These are phyloP conservation scores for Globisporangium solare DNA, from an alignment of 352 stramenopile species.

Conservation along the genomic window DNA sequence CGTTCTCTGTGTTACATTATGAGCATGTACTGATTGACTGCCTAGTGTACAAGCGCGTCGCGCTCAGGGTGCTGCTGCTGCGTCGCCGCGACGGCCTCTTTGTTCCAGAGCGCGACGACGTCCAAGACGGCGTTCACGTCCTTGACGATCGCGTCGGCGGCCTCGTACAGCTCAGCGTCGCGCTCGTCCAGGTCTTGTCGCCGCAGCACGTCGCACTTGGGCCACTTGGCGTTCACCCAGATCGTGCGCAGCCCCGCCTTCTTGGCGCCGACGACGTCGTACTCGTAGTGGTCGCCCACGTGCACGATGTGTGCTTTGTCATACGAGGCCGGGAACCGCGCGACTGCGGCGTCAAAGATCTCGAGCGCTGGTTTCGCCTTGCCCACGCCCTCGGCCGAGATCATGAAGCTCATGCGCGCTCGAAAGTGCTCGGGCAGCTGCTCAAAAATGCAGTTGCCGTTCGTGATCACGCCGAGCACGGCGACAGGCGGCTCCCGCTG, in stretches of 20 bases:
- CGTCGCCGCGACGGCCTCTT: constrained; percentile 1
- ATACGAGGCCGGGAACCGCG: constrained; percentile 25
- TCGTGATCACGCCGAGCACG: constrained; percentile 56
- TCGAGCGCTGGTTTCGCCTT: constrained; percentile 33
- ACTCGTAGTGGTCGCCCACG: constrained; percentile 73
- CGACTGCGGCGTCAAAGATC: constrained; percentile 59
- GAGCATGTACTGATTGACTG: no score
- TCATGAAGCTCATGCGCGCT: constrained; percentile 37
- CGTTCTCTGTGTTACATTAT: no score
- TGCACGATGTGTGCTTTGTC: constrained; percentile 48
- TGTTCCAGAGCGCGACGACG: constrained; percentile 49
- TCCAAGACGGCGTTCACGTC: constrained; percentile 36
- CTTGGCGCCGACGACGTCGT: constrained; percentile 66
- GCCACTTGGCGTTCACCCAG: constrained; percentile 53
- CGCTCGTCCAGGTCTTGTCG: not conserved
- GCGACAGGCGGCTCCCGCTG: not conserved
- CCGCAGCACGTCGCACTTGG: constrained; percentile 33
- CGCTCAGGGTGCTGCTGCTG: not conserved
- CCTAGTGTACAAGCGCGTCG: not conserved
- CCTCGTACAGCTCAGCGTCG: constrained; percentile 18
- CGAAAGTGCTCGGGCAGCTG: constrained; percentile 41
- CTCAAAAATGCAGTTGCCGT: constrained; percentile 57
- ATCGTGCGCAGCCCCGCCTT: constrained; percentile 52
- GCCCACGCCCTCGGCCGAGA: constrained; percentile 51
- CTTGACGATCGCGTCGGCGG: constrained; percentile 59